Evolutionary conservation across 2,329 filamentous ascomycete genomes (phyloP).

Genomic region (Trichoderma oligosporum): DNA sequence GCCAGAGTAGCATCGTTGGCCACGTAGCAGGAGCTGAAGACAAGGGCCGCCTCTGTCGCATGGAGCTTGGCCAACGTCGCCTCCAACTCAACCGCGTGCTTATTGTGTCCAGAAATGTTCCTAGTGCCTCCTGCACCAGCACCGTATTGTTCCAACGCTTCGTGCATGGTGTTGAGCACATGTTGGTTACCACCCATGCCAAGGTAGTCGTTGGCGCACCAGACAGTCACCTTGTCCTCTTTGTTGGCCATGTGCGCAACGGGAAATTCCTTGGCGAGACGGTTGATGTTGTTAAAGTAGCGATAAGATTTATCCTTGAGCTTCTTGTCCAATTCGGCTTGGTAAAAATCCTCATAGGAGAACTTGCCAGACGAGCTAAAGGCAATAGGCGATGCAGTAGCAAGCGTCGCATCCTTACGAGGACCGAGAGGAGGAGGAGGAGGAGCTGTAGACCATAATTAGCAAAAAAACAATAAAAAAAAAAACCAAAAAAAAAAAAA

Average conservation of each 20-base stretch:
- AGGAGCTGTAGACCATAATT: slow-evolving; percentile 19
- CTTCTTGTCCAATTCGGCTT: slow-evolving; percentile 89
- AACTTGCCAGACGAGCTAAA: slow-evolving; percentile 56
- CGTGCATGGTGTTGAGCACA: slow-evolving; percentile 88
- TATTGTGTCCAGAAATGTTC: slow-evolving; percentile 97
- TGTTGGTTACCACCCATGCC: slow-evolving; percentile 92
- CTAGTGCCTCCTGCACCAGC: slow-evolving; percentile 92
- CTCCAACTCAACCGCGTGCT: slow-evolving; percentile 85
- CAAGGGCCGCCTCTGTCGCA: slow-evolving; percentile 84
- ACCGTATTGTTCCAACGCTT: slow-evolving; percentile 90
- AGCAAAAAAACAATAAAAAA: too few relatives aligned
- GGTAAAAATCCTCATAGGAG: slow-evolving; percentile 88
- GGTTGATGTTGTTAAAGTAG: slow-evolving; percentile 99
- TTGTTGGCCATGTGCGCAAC: slow-evolving; percentile 83
- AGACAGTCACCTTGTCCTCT: slow-evolving; percentile 88
- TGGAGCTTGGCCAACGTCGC: slow-evolving; percentile 80
- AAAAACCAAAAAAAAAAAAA: too few relatives aligned
- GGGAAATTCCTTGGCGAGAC: slow-evolving; percentile 91
- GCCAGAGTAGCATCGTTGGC: slow-evolving; percentile 96
- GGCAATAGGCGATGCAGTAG: slow-evolving; percentile 19
- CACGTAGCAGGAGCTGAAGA: slow-evolving; percentile 97
- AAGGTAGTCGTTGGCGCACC: slow-evolving; percentile 99
- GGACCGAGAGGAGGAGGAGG: slow-evolving; percentile 24
- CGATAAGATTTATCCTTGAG: slow-evolving; percentile 99
- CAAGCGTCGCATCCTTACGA: slow-evolving; percentile 21